Percentiles rank a stretch among this genome's conserved stretches.
These are phyloP conservation scores for Tetracladium setigerum DNA, from an alignment of 495 filamentous ascomycete genomes.

Conservation along the genomic window DNA sequence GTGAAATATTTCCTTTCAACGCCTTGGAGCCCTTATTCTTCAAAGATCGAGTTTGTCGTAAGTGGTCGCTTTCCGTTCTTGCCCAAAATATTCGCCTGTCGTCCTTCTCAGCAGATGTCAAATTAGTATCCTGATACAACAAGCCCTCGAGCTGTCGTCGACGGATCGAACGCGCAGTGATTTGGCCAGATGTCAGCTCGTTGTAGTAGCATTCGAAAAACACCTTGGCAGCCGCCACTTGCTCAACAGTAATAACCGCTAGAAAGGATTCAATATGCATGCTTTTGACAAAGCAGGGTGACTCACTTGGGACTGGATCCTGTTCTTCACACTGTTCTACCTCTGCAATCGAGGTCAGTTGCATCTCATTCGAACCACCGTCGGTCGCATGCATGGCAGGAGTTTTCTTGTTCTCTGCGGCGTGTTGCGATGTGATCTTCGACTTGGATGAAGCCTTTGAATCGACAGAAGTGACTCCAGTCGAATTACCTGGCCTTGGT, in stretches of 20 bases:
- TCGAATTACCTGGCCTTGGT: conserved; percentile 12
- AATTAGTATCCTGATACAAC: conserved; percentile 40
- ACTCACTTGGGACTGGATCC: conserved; percentile 23
- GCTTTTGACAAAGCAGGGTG: background rate
- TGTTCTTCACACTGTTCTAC: conserved; percentile 6
- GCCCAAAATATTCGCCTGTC: conserved; percentile 50
- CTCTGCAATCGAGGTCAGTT: conserved; percentile 18
- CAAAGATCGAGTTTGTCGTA: conserved; percentile 64
- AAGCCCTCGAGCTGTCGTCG: conserved; percentile 58
- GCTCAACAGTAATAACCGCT: conserved; percentile 69
- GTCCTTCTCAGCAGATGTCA: conserved; percentile 49
- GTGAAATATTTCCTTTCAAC: conserved; percentile 22
- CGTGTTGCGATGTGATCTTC: conserved; percentile 10
- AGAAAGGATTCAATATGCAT: conserved; percentile 2
- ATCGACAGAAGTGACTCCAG: conserved; percentile 20
- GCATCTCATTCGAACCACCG: conserved; percentile 11
- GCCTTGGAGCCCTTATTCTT: conserved; percentile 37
- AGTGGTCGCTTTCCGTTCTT: conserved; percentile 61
- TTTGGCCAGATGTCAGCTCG: conserved; percentile 41
- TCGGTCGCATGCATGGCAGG: conserved; percentile 2
- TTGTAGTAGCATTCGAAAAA: conserved; percentile 83
- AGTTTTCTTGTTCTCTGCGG: conserved; percentile 17
- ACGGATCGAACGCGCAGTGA: conserved; percentile 57
- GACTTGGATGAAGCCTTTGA: conserved; percentile 17
- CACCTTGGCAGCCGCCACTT: conserved; percentile 70